Evolutionary conservation across 371 early-diverging fungal genomes (phyloP).

Genomic region (Quaeritorhiza haematococci): DNA sequence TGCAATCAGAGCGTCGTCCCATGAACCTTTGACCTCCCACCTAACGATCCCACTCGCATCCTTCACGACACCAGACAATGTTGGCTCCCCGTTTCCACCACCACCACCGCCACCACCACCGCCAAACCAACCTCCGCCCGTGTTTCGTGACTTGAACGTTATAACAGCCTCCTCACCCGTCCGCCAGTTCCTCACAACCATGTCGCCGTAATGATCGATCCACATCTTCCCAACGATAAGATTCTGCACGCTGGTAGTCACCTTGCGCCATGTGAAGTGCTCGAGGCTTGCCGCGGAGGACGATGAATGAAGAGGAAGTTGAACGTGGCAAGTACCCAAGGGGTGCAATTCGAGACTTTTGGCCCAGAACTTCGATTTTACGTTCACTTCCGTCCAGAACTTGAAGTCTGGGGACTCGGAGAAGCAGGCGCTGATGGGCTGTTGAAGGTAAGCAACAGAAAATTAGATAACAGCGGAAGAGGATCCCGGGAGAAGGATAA

Average conservation of each 20-base stretch:
- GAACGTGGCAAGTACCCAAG: conserved; percentile 69
- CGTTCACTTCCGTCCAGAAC: conserved; percentile 74
- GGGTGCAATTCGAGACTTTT: conserved; percentile 73
- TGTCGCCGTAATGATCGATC: conserved; percentile 79
- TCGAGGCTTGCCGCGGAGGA: not conserved
- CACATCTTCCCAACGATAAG: conserved; percentile 75
- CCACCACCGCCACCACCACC: conserved; percentile 10
- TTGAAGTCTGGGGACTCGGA: conserved; percentile 71
- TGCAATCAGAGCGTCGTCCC: conserved; percentile 65
- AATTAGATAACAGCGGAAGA: too few species aligned
- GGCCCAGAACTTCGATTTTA: conserved; percentile 76
- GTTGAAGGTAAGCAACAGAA: not conserved
- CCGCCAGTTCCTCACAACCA: conserved; percentile 66
- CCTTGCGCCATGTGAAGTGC: conserved; percentile 15
- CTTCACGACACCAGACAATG: conserved; percentile 61
- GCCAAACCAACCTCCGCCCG: conserved; percentile 28
- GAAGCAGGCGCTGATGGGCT: conserved; percentile 79
- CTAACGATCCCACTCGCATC: conserved; percentile 47
- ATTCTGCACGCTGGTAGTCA: conserved; percentile 75
- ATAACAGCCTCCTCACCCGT: conserved; percentile 65
- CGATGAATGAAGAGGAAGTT: conserved; percentile 32
- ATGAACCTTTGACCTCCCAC: conserved; percentile 64
- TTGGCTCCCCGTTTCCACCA: conserved; percentile 33
- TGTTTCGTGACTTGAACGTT: conserved; percentile 62
- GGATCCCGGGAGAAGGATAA: not conserved